Evolutionary conservation across 23 red algal species (phyloP), one percentile per base, ranked within the genome.

Genomic region (Gracilaria vermiculophylla): DNA sequence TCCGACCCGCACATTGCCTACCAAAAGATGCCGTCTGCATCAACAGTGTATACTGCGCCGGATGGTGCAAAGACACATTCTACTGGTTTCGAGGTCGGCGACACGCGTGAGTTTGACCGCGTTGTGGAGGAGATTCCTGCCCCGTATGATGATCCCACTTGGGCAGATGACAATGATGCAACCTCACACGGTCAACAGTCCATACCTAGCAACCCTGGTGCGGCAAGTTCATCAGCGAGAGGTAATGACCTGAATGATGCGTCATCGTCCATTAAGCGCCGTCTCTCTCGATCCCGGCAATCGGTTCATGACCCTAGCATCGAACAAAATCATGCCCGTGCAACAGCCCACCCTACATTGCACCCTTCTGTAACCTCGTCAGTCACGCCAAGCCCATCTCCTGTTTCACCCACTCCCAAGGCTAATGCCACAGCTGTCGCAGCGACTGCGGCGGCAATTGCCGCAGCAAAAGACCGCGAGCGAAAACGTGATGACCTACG

Each of bases 11-110:
- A 77, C 23, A 60, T 76, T 25, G 43, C 69, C 2, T 88, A 77
- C 28, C 84, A 88, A 27, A 88, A 88, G 69, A 88, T 88, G 84
- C 84, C 84, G 53, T 88, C 84, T 20, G 84, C 84, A 13, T 88
- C 84, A 8, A 88, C 84, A 14, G 84, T 88, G 5, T 78, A 77
- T 43, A 88, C 84, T 42, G 50, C 84, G 21, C 84, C 27, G 19
- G 69, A 76, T 28, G 70, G 52, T 0, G 84, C 84, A 9, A 76
- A 88, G 56, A 88, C 84, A 37, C 70, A 88, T 31, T 88, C 84
- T 25, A 88, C 49, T 66, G 84, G 84, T 13, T 60, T 78, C 32
- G 84, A 88, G 53, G 69, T 36, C 5, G 73, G 69, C 17, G 84
- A 88, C 44, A 64, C 58, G 9, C 43, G 82, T 27, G 82, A 71